Evolutionary conservation across 1,139 yeast genomes (phyloP).

Genomic region (Debaryomyces sp.): DNA sequence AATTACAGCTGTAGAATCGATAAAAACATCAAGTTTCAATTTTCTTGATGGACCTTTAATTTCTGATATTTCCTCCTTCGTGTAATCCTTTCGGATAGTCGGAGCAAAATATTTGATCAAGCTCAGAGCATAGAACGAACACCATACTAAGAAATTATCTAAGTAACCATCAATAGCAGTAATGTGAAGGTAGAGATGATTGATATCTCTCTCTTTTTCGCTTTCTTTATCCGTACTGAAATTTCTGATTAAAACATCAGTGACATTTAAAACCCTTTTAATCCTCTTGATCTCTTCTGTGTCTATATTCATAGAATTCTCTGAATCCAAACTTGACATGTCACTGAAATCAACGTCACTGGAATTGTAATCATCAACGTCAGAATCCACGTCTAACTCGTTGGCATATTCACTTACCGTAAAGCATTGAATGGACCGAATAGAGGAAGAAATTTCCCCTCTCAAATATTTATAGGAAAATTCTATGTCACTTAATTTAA

Average conservation of each 20-base stretch:
- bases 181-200: conserved; percentile 30
- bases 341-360: conserved; percentile 37
- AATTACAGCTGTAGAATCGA: conserved; percentile 47
- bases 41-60: conserved; percentile 26
- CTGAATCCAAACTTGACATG: conserved; percentile 37
- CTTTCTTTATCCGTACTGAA: conserved; percentile 16
- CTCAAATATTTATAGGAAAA: conserved; percentile 26
- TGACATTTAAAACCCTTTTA: conserved; percentile 37
- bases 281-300: conserved; percentile 25
- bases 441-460: conserved; percentile 22
- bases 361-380: conserved; percentile 26
- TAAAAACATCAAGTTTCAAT: conserved; percentile 37
- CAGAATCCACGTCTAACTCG: conserved; percentile 42
- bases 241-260: conserved; percentile 31
- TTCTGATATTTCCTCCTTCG: conserved; percentile 27
- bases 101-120: conserved; percentile 42
- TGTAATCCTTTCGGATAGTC: conserved; percentile 30
- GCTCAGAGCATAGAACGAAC: conserved; percentile 41
- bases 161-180: conserved; percentile 45
- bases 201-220: conserved; percentile 22
- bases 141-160: conserved; percentile 49
- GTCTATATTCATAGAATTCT: conserved; percentile 22
- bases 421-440: conserved; percentile 31
- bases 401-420: conserved; percentile 44
- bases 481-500: conserved; percentile 26